Evolutionary conservation across 345 rosid genomes (phyloP).

Genomic region (Brassica napus): DNA sequence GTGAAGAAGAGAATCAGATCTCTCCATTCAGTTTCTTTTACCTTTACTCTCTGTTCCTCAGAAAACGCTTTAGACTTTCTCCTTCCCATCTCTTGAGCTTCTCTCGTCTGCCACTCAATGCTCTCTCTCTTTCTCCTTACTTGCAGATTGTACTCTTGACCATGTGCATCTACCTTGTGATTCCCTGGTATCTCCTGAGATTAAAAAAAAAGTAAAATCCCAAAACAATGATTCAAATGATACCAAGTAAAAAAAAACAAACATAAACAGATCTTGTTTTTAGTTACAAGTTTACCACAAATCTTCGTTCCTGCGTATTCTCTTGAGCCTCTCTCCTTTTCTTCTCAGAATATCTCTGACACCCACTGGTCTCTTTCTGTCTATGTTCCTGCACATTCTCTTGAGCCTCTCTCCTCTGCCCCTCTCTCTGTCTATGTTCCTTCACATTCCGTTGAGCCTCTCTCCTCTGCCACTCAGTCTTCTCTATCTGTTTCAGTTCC

Average conservation of each 20-base stretch:
- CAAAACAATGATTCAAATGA: not conserved
- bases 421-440: not conserved
- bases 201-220: not conserved
- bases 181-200: not conserved
- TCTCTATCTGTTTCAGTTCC: not conserved
- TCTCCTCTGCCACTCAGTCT: not conserved
- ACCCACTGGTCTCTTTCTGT: not conserved
- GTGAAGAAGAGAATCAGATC: not conserved
- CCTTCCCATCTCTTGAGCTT: not conserved
- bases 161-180: not conserved
- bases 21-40: not conserved
- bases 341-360: not conserved
- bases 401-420: too few species aligned
- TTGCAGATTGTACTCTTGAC: not conserved
- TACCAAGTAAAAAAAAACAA: not conserved
- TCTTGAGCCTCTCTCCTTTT: not conserved
- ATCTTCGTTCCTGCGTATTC: not conserved
- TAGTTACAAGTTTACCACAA: not conserved
- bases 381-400: not conserved
- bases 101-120: not conserved
- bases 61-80: not conserved
- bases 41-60: not conserved
- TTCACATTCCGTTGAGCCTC: not conserved
- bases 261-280: not conserved
- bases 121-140: not conserved